Conservation (phyloP, 768 basidiomycete species). For the Tephrocybe rancida region DNA sequence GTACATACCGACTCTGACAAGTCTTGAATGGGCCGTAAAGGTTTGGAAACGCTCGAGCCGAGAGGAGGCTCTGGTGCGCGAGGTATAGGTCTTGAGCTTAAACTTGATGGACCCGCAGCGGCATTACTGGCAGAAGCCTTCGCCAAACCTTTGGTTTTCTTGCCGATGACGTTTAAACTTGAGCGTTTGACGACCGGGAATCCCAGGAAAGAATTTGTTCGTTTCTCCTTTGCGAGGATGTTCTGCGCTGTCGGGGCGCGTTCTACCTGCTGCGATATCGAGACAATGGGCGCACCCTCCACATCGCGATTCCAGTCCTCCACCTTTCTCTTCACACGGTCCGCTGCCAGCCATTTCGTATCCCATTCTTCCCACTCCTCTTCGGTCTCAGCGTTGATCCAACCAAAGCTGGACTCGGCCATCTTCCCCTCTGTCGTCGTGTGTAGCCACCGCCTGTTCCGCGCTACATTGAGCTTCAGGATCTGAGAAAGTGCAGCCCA, state of each 20-base stretch:
- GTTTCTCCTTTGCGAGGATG: conserved; percentile 6
- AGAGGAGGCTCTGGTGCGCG: conserved; percentile 6
- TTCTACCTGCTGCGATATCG: conserved; percentile 8
- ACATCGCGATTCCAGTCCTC: conserved; percentile 1
- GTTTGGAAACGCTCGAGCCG: background rate
- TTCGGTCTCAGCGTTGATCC: conserved; percentile 44
- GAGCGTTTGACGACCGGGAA: conserved; percentile 48
- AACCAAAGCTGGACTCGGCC: conserved; percentile 30
- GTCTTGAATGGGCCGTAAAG: conserved; percentile 18
- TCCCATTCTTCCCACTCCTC: conserved; percentile 53
- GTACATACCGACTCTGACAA: conserved; percentile 29
- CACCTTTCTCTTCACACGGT: no score
- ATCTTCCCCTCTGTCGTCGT: conserved; percentile 21
- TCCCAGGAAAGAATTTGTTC: conserved; percentile 30
- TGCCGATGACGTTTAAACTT: conserved; percentile 23
- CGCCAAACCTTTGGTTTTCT: conserved; percentile 20
- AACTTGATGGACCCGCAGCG: conserved; percentile 4
- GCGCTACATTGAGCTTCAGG: conserved; percentile 41
- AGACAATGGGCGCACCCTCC: conserved; percentile 9
- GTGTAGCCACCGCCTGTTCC: conserved; percentile 35
- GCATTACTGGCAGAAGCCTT: background rate
- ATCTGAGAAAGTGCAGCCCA: conserved; percentile 46
- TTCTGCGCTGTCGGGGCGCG: conserved; percentile 4
- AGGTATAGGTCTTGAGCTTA: background rate
- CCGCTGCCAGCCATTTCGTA: conserved; percentile 31